Evolutionary conservation across 2,329 filamentous ascomycete species (phyloP).

Genomic region (Allantophomopsis cytisporea): DNA sequence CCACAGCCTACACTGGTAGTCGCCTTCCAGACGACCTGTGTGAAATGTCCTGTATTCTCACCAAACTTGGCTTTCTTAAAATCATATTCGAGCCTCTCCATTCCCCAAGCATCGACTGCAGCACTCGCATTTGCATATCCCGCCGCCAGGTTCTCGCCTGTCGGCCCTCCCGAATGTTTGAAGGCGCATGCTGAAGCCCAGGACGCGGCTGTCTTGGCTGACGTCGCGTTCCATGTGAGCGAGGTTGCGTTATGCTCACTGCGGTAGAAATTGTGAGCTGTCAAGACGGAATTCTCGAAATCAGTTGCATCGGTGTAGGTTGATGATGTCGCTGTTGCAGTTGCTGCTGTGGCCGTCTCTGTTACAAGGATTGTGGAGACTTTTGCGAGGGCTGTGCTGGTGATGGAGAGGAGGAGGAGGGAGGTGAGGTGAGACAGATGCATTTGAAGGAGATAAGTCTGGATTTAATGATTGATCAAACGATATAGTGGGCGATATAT

Average conservation of each 20-base stretch:
- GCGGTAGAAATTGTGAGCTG: slow-evolving; percentile 55
- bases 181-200: slow-evolving; percentile 36
- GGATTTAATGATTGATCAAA: too few species aligned
- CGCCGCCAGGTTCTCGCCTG: slow-evolving; percentile 63
- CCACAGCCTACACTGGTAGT: slow-evolving; percentile 47
- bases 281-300: slow-evolving; percentile 41
- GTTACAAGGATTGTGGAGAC: slow-evolving; percentile 27
- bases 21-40: slow-evolving; percentile 57
- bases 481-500: too few species aligned
- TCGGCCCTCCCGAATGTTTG: slow-evolving; percentile 43
- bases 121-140: slow-evolving; percentile 47
- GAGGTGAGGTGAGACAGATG: background rate
- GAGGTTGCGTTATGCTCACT: slow-evolving; percentile 42
- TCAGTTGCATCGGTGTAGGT: slow-evolving; percentile 26
- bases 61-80: slow-evolving; percentile 41
- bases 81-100: slow-evolving; percentile 43
- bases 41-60: slow-evolving; percentile 54
- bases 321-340: slow-evolving; percentile 6
- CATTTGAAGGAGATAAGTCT: slow-evolving; percentile 2
- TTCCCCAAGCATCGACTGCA: slow-evolving; percentile 53
- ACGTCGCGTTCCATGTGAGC: slow-evolving; percentile 51
- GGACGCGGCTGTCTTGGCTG: slow-evolving; percentile 36
- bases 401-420: slow-evolving; percentile 1
- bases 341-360: slow-evolving; percentile 1
- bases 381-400: background rate